phyloP scores from a whole-genome alignment of 164 flowering plant species.

The Aristolochia californica region DNA sequence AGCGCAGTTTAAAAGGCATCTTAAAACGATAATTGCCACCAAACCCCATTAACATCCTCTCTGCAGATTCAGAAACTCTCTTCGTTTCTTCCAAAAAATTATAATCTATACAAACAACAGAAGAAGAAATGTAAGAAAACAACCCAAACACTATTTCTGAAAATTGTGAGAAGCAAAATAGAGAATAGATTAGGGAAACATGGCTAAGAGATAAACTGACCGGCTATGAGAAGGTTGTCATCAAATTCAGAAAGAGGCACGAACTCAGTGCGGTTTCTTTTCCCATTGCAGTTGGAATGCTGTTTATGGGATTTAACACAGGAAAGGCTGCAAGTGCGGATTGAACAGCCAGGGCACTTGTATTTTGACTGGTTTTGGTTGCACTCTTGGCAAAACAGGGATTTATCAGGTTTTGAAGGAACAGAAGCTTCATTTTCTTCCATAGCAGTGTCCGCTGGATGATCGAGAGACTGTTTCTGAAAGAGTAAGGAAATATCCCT shows the following conservation, averaged over 20 bases:
- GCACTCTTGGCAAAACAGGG: conserved; percentile 19
- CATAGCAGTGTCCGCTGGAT: conserved; percentile 1
- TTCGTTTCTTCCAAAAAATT: conserved; percentile 68
- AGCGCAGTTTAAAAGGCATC: conserved; percentile 33
- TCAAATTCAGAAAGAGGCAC: conserved; percentile 24
- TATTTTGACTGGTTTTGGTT: conserved; percentile 15
- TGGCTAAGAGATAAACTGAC: conserved; percentile 4
- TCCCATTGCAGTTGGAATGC: conserved; percentile 20
- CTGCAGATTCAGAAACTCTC: conserved; percentile 65
- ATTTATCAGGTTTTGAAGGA: conserved; percentile 4
- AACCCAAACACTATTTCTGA: not conserved
- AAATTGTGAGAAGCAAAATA: not conserved
- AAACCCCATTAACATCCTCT: conserved; percentile 36
- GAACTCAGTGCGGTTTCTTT: conserved; percentile 14
- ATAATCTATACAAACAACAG: conserved; percentile 35
- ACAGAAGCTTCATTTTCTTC: no score
- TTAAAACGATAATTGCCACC: conserved; percentile 22
- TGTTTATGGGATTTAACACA: conserved; percentile 28
- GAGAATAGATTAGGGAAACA: not conserved
- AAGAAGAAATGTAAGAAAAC: not conserved
- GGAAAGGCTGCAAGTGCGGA: conserved; percentile 23
- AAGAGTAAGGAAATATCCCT: not conserved
- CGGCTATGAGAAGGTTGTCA: conserved; percentile 20
- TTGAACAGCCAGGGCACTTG: conserved; percentile 25
- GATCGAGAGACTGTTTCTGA: not conserved